Evolutionary conservation across 2,329 filamentous ascomycete genomes (phyloP).

Genomic region (Penicillium concentricum): DNA sequence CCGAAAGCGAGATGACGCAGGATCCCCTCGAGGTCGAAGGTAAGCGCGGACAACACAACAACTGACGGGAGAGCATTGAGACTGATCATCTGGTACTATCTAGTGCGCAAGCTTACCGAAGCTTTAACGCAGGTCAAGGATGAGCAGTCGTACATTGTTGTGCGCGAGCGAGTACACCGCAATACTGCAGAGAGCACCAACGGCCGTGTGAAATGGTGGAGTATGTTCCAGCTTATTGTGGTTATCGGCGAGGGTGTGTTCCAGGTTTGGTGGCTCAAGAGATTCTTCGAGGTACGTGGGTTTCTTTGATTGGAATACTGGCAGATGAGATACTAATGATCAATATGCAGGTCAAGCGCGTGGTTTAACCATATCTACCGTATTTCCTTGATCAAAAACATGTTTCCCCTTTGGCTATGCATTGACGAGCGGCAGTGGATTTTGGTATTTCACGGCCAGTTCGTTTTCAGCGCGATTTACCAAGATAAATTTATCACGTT

Average conservation of each 20-base stretch:
- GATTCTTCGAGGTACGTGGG: conserved; percentile 79
- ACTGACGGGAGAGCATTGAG: neutral
- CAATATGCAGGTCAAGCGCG: conserved; percentile 45
- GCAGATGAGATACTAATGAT: conserved; percentile 8
- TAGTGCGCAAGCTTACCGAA: conserved; percentile 80
- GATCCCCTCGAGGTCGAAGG: conserved; percentile 91
- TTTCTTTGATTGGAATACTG: neutral
- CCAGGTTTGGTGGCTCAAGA: conserved; percentile 98
- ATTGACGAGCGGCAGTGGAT: conserved; percentile 12
- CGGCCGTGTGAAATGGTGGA: conserved; percentile 98
- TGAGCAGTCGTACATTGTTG: conserved; percentile 94
- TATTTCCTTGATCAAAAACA: neutral
- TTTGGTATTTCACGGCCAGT: conserved; percentile 10
- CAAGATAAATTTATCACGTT: conserved; percentile 12
- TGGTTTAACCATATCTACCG: conserved; percentile 36
- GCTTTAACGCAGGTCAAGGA: conserved; percentile 91
- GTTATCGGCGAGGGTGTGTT: conserved; percentile 91
- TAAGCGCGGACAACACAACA: conserved; percentile 42
- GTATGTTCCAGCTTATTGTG: conserved; percentile 88
- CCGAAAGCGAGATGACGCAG: conserved; percentile 76
- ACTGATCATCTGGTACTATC: conserved; percentile 4
- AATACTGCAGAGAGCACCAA: conserved; percentile 99
- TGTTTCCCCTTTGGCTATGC: neutral
- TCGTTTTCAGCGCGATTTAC: conserved; percentile 10
- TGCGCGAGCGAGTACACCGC: conserved; percentile 92